phyloP scores from a whole-genome alignment of 306 rosid genomes.

The Dryas alaskensis region DNA sequence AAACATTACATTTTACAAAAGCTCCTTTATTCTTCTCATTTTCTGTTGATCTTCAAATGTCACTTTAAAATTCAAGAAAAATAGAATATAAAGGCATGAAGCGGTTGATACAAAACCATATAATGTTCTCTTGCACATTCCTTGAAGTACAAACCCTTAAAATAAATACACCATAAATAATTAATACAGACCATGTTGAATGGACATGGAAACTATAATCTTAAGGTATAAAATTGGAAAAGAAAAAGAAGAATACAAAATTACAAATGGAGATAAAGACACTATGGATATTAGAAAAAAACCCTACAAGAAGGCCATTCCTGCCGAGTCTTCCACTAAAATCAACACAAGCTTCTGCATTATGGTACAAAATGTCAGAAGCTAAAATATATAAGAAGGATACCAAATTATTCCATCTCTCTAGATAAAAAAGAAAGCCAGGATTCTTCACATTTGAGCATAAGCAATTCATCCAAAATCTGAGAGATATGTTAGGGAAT shows the following conservation, averaged over 20 bases:
- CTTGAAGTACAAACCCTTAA: neutral
- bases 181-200: neutral
- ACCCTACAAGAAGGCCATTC: slow-evolving; percentile 14
- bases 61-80: neutral
- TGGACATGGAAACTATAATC: neutral
- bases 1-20: neutral
- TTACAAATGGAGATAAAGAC: neutral
- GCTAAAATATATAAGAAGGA: slow-evolving; percentile 5
- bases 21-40: neutral
- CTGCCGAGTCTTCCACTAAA: slow-evolving; percentile 8
- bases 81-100: neutral
- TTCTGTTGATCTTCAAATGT: neutral
- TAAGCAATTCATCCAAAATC: neutral
- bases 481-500: neutral
- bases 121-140: neutral
- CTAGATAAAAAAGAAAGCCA: neutral
- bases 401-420: neutral
- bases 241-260: neutral
- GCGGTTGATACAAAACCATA: neutral
- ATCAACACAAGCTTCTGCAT: slow-evolving; percentile 19
- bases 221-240: neutral
- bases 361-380: slow-evolving; percentile 7
- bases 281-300: slow-evolving; percentile 8
- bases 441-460: neutral
- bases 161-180: neutral